These are phyloP conservation scores for Dionaea muscipula DNA, from an alignment of 179 eudicot genomes.

Conservation along the genomic window DNA sequence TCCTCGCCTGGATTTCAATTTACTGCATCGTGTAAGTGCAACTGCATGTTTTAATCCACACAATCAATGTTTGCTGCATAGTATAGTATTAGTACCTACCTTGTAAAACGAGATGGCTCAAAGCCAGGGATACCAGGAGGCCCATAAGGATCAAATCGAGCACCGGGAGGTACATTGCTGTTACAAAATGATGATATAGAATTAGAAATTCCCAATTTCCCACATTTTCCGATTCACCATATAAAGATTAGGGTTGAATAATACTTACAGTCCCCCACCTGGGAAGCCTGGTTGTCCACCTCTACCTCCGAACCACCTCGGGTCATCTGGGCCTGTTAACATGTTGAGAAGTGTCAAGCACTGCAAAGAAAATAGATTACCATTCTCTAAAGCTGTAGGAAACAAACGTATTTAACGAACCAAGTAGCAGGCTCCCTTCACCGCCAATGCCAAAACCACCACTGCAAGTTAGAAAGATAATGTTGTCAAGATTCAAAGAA, in stretches of 20 bases:
- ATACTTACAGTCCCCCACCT: slow-evolving; percentile 39
- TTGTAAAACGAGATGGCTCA: slow-evolving; percentile 59
- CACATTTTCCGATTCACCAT: too few relatives aligned
- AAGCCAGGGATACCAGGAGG: slow-evolving; percentile 90
- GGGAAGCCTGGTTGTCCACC: slow-evolving; percentile 44
- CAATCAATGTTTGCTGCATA: too few relatives aligned
- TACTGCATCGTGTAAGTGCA: too few relatives aligned
- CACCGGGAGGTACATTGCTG: slow-evolving; percentile 81
- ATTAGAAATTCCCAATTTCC: not conserved
- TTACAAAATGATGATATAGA: slow-evolving; percentile 7
- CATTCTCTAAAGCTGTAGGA: not conserved
- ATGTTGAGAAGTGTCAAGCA: slow-evolving; percentile 12
- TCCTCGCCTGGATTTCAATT: too few relatives aligned
- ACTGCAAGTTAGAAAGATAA: slow-evolving; percentile 25
- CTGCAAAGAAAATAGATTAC: not conserved
- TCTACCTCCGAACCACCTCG: slow-evolving; percentile 48
- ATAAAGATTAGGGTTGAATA: too few relatives aligned
- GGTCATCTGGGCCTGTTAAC: slow-evolving; percentile 65
- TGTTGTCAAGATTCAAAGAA: not conserved
- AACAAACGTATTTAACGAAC: slow-evolving; percentile 25
- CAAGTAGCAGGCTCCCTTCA: slow-evolving; percentile 62
- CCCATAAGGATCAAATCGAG: slow-evolving; percentile 87
- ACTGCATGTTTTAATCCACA: not conserved
- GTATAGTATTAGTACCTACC: slow-evolving; percentile 29
- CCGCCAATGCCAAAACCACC: slow-evolving; percentile 57